Evolutionary conservation across 2,329 filamentous ascomycete species (phyloP), one percentile per base, ranked within the genome.

Genomic region (Aspergillus ustus): DNA sequence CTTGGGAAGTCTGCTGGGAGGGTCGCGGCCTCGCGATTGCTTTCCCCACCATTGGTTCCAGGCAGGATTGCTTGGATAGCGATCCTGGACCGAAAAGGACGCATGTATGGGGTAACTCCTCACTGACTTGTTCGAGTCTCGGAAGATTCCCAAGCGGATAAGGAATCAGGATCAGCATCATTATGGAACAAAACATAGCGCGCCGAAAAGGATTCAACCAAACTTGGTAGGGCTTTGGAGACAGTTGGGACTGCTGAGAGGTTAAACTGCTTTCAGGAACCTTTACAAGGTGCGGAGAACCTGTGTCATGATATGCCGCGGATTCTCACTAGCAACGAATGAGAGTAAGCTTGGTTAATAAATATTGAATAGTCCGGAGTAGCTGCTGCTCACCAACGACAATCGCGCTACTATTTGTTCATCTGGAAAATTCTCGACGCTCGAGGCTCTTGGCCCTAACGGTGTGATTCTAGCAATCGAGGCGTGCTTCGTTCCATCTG

Each of bases 191-290:
- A 40, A 15, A 15, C 34, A 40, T 40, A 15, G 34, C 34, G 34
- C 34, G 13, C 34, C 15, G 9, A 40, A 40, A 40, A 40, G 34
- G 34, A 40, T 29, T 51, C 13, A 25, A 51, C 9, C 48, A 34
- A 29, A 4, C 11, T 52, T 13, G n/a, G 29, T 11, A 43, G 51
- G 34, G 19, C 7, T 19, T n/a, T 46, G 20, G 44, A 46, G 20
- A 46, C 44, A 46, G 40, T 44, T 52, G 20, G 29, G 58, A 60
- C 52, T 56, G 58, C 52, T 52, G 58, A 60, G 46, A 56, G 58
- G 37, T 34, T n/a, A 9, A 34, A 44, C 29, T 11, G 50, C 7
- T 17, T 40, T 25, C 19, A 48, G 44, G 40, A 54, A 54, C 25
- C 22, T 56, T 56, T 37, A 40, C 53, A 37, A 25, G n/a, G 37